A percentile compares a stretch with the other conserved stretches of the same genome.
Conservation (phyloP, 345 rosid species). For the Corchorus capsularis region DNA sequence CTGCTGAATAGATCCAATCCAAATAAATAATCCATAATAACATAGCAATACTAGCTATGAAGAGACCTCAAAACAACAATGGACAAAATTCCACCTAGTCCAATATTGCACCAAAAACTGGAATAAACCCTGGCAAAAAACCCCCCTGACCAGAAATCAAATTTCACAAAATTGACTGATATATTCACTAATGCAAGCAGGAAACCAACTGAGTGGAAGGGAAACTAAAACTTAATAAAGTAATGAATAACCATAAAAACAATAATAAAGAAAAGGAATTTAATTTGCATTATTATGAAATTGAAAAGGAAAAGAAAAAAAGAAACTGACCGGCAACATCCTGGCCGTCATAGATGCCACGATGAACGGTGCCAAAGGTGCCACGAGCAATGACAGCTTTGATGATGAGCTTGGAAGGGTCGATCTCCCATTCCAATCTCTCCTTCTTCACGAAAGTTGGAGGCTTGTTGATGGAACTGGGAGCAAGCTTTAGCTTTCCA, state of each 20-base stretch:
- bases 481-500: slow-evolving; percentile 11
- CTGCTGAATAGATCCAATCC: background rate
- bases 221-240: background rate
- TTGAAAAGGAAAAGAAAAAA: background rate
- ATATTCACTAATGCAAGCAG: background rate
- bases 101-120: slow-evolving; percentile 6
- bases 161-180: slow-evolving; percentile 3
- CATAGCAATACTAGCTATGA: background rate
- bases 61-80: background rate
- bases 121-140: background rate
- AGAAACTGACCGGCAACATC: slow-evolving; percentile 88
- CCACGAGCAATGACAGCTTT: slow-evolving; percentile 93
- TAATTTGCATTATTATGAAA: background rate
- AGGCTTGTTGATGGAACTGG: background rate
- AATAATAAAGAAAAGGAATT: background rate
- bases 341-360: slow-evolving; percentile 81
- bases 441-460: slow-evolving; percentile 32
- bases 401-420: slow-evolving; percentile 82
- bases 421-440: slow-evolving; percentile 95
- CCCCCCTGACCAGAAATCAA: background rate
- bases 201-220: background rate
- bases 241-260: background rate
- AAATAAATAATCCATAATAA: slow-evolving; percentile 4
- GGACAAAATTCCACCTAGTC: background rate
- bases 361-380: slow-evolving; percentile 96